phyloP scores from a whole-genome alignment of 805 yeast species.

The Metschnikowia gelsemii region DNA sequence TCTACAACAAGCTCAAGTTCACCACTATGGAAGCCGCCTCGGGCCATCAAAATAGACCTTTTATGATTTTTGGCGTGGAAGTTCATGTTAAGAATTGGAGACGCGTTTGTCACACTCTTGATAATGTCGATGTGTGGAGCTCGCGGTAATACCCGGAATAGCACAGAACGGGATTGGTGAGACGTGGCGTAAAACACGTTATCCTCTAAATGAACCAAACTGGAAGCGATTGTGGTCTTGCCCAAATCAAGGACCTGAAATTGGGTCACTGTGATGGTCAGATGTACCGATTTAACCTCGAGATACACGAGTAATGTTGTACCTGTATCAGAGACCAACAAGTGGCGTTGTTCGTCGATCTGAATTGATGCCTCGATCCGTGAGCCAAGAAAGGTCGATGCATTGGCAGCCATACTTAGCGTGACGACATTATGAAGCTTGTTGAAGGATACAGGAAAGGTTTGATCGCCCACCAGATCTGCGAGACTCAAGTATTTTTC shows the following conservation, averaged over 20 bases:
- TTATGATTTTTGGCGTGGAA: constrained; percentile 4
- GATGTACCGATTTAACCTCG: neutral
- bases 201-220: constrained; percentile 27
- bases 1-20: constrained; percentile 21
- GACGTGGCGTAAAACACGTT: constrained; percentile 34
- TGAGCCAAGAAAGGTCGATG: constrained; percentile 7
- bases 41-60: constrained; percentile 25
- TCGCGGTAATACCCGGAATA: constrained; percentile 27
- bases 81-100: constrained; percentile 33
- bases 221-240: constrained; percentile 30
- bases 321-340: constrained; percentile 32
- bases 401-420: constrained; percentile 4
- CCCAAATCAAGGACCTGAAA: constrained; percentile 29
- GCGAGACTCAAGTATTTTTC: neutral
- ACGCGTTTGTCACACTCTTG: constrained; percentile 25
- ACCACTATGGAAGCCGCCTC: constrained; percentile 38
- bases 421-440: constrained; percentile 10
- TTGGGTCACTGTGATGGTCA: constrained; percentile 11
- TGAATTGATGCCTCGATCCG: constrained; percentile 14
- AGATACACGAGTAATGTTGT: constrained; percentile 27
- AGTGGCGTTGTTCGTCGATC: constrained; percentile 29
- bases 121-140: constrained; percentile 29
- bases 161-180: constrained; percentile 28
- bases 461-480: constrained; percentile 14
- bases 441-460: constrained; percentile 11